These are phyloP conservation scores for Geosmithia flava DNA, from an alignment of 2,329 filamentous ascomycete species.

Conservation along the genomic window DNA sequence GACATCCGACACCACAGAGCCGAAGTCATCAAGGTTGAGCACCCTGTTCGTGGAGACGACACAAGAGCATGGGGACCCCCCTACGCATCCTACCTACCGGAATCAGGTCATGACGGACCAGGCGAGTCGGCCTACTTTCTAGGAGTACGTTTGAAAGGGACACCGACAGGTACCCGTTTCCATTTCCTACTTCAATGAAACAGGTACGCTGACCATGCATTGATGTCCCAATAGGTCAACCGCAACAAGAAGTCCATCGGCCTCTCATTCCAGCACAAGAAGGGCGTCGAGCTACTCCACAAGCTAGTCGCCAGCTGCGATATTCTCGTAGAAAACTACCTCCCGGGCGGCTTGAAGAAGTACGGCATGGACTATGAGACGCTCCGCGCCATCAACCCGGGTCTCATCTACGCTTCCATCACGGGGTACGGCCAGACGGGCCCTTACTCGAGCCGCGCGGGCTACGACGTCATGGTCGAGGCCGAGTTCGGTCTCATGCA, in stretches of 20 bases:
- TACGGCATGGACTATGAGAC: constrained; percentile 84
- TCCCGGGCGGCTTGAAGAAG: constrained; percentile 80
- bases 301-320: constrained; percentile 75
- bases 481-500: constrained; percentile 98
- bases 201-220: too few species aligned
- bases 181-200: too few species aligned
- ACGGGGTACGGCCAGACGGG: constrained; percentile 96
- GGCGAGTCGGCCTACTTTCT: constrained; percentile 95
- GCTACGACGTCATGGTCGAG: constrained; percentile 99
- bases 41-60: constrained; percentile 82
- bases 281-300: constrained; percentile 79
- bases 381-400: constrained; percentile 68
- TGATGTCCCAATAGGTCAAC: constrained; percentile 52
- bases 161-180: too few species aligned
- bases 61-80: constrained; percentile 95
- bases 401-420: constrained; percentile 86
- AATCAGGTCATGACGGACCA: constrained; percentile 48
- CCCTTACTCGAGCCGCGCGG: constrained; percentile 74
- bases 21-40: constrained; percentile 95
- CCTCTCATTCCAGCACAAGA: constrained; percentile 76
- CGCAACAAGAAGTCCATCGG: constrained; percentile 94
- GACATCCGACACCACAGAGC: constrained; percentile 41
- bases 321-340: constrained; percentile 92
- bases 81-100: constrained; percentile 65
- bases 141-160: too few species aligned